Conservation (phyloP, 2,329 filamentous ascomycete species). For the Cephalotrichum gorgonifer region DNA sequence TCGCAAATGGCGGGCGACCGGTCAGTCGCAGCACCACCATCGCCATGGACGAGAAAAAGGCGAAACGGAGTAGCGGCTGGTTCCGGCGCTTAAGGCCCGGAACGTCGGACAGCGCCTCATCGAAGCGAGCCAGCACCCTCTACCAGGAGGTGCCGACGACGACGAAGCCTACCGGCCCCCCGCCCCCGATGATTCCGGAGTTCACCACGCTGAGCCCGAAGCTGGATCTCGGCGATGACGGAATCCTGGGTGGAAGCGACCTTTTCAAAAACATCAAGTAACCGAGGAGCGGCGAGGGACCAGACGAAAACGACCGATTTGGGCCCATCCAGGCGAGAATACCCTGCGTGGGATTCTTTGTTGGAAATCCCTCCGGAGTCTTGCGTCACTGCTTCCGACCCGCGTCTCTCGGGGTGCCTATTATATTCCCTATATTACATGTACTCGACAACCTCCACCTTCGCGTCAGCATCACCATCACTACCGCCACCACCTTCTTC, state of each 20-base stretch:
- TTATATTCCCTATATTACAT: background rate
- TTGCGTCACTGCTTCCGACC: background rate
- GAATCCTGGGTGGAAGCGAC: slow-evolving; percentile 34
- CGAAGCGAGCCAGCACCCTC: slow-evolving; percentile 31
- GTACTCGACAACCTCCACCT: too few species aligned
- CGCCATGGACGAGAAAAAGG: slow-evolving; percentile 39
- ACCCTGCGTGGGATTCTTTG: background rate
- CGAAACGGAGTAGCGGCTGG: slow-evolving; percentile 48
- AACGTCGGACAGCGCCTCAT: slow-evolving; percentile 19
- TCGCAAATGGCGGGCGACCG: slow-evolving; percentile 29
- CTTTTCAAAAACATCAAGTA: slow-evolving; percentile 52
- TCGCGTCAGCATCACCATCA: too few species aligned
- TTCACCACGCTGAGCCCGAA: slow-evolving; percentile 40
- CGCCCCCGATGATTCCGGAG: slow-evolving; percentile 52
- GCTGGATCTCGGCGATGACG: slow-evolving; percentile 31
- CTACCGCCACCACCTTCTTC: background rate
- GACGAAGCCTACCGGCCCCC: slow-evolving; percentile 34
- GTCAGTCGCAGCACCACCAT: slow-evolving; percentile 39
- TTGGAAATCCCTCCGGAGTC: background rate
- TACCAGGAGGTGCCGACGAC: slow-evolving; percentile 20
- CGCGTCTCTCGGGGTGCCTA: too few species aligned
- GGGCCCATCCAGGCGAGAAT: background rate
- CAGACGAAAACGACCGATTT: background rate
- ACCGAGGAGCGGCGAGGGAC: slow-evolving; percentile 4
- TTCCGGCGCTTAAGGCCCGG: slow-evolving; percentile 40